Evolutionary conservation across 2,329 filamentous ascomycete species (phyloP).

Genomic region (Fusarium sp.): DNA sequence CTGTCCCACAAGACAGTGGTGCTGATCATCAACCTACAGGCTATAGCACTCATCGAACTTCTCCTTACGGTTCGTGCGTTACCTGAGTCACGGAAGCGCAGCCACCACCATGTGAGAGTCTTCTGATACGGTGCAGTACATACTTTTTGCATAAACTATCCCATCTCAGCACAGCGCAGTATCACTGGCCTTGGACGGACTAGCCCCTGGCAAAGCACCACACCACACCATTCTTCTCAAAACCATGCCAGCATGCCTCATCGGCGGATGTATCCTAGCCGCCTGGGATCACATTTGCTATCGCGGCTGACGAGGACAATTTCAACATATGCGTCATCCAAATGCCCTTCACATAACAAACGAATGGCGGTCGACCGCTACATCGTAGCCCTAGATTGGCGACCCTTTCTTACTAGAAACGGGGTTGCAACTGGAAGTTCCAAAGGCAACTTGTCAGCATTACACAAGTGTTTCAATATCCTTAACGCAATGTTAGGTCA

Average conservation of each 20-base stretch:
- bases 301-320: constrained; percentile 20
- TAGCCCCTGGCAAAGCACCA: constrained; percentile 13
- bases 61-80: constrained; percentile 33
- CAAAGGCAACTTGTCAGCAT: not conserved
- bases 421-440: not conserved
- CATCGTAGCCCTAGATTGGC: not conserved
- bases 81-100: constrained; percentile 27
- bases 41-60: constrained; percentile 2
- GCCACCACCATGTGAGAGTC: constrained; percentile 32
- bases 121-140: not conserved
- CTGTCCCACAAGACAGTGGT: constrained; percentile 10
- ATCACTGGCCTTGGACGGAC: not conserved
- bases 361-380: not conserved
- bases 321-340: constrained; percentile 14
- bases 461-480: not conserved
- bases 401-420: not conserved
- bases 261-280: constrained; percentile 8
- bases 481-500: not conserved
- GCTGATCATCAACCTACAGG: constrained; percentile 18
- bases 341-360: constrained; percentile 1
- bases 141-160: constrained; percentile 11
- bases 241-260: constrained; percentile 19
- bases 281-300: constrained; percentile 22
- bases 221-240: constrained; percentile 10
- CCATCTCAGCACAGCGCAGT: not conserved